Evolutionary conservation across 208 protist species (phyloP), one percentile per base, ranked within the genome.

Genomic region (Acanthamoeba sp.): DNA sequence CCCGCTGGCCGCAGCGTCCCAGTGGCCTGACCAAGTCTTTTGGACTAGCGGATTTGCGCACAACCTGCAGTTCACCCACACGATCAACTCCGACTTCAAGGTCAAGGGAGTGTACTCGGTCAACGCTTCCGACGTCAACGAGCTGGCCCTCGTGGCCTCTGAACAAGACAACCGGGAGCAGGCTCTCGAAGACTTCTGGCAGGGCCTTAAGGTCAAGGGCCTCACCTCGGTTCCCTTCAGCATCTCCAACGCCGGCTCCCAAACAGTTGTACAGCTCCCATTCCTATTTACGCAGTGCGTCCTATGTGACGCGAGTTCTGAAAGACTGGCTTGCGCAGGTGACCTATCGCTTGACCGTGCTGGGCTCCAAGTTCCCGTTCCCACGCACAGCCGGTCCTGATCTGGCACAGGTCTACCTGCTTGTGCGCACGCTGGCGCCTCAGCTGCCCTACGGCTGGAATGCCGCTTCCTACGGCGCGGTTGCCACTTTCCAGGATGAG

Each of bases 1-100:
- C 16, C 90, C 90, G 29, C 80, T 76, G 29, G 10, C 2, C 20
- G 32, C 90, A 1, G 32, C n/a, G n/a, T 85, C 64, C 36, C 59
- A 71, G 34, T 93, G 80, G 50, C 66, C 90, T 24, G 90, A 80
- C 36, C 32, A 76, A 20, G 90, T 93, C 9, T 71, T 76, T 2
- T 93, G 90, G 90, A 93, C 90, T 32, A 76, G 55, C 59, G 90
- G 90, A 12, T 80, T 88, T 6, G 90, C 55, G 14, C 59, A 93
- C 90, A 82, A 82, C 69, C 57, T 93, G 32, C 0, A 59, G 36
- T 57, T 93, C 34, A 80, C 69, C 0, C 90, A 93, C 90, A 45
- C 66, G 32, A 80, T 93, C 55, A 59, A 71, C 59, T 80, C 71
- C 9, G 71, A 20, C 32, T 80, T 80, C 36, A 40, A 80, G 71